A percentile compares a stretch with the other conserved stretches of the same genome.
These are phyloP conservation scores for Amborella trichopoda DNA, from an alignment of 164 flowering plant species.

Conservation along the genomic window DNA sequence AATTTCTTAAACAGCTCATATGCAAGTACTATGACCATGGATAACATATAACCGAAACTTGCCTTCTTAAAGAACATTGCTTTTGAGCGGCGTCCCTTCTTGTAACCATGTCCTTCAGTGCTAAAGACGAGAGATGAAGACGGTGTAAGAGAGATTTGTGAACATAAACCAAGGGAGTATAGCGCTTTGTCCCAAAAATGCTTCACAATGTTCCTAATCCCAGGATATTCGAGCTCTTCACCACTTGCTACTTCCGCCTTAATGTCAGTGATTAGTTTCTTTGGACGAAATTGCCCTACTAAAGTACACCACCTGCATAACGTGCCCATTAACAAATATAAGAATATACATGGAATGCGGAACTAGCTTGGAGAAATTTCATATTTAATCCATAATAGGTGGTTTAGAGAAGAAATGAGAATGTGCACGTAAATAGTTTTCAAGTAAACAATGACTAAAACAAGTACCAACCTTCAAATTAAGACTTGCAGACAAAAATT, in stretches of 20 bases:
- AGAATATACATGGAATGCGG: neutral
- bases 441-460: too few relatives aligned
- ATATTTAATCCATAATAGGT: too few relatives aligned
- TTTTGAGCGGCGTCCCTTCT: conserved; percentile 42
- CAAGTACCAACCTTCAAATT: too few relatives aligned
- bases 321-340: neutral
- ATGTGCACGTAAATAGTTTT: too few relatives aligned
- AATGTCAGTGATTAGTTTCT: conserved; percentile 51
- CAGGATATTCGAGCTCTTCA: conserved; percentile 35
- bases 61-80: conserved; percentile 54
- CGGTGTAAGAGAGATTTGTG: conserved; percentile 33
- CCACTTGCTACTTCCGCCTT: conserved; percentile 34
- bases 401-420: too few relatives aligned
- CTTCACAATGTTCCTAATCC: conserved; percentile 36
- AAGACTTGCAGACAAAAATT: too few relatives aligned
- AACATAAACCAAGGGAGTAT: conserved; percentile 39
- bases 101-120: conserved; percentile 58
- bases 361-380: too few relatives aligned
- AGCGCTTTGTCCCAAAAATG: conserved; percentile 70
- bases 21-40: too few relatives aligned
- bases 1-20: too few relatives aligned
- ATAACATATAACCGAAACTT: too few relatives aligned
- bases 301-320: conserved; percentile 67
- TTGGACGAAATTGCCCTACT: conserved; percentile 72
- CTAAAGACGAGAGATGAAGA: conserved; percentile 42